Base-by-base conservation (phyloP, 495 filamentous ascomycete genomes). In the Parathielavia appendiculata region DNA sequence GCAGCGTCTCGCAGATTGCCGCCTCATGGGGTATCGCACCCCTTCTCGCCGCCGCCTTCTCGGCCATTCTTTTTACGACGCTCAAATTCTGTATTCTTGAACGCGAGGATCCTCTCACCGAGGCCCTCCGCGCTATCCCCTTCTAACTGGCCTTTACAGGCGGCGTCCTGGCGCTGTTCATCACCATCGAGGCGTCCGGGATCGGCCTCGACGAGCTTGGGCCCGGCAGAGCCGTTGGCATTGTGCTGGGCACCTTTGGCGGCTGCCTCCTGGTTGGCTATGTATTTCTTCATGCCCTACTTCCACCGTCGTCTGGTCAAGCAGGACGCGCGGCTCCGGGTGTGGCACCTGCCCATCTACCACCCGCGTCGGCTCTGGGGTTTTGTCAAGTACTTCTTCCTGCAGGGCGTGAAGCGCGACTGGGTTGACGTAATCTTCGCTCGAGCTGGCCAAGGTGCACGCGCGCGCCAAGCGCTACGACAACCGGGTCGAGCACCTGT, bases 401-500 rank as follows among this genome's bases (percentile, higher is more conserved):
- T 89, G 47, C 87, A 91, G 72, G 70, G 90, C 57, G 64, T 89
- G 58, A 89, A 86, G 19, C 23, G 81, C 81, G 65, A 86, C 85
- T 30, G 83, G 85, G 6, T n/a, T 88, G 85, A 6, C 89, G 91
- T 52, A 84, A 86, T 3, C 88, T 7, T 44, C 40, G 13, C 91
- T 71, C 87, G 88, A 52, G 85, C 88, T 86, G 57, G 73, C 77
- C 17, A 75, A 79, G 30, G 77, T 83, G 43, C 80, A 85, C 60
- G 82, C 83, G 39, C 79, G 78, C 23, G 85, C 82, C 23, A 71
- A 73, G 38, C 83, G 88, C 64, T 90, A 86, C 71, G 79, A 84
- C 70, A 89, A 90, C 72, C 80, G 86, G 63, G 85, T 84, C 64
- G 87, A 91, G 73, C 81, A 89, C 73, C 79, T 81, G 38, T 90